Conservation (phyloP, 176 grass and related monocot species). For the Oryza glumipatula region DNA sequence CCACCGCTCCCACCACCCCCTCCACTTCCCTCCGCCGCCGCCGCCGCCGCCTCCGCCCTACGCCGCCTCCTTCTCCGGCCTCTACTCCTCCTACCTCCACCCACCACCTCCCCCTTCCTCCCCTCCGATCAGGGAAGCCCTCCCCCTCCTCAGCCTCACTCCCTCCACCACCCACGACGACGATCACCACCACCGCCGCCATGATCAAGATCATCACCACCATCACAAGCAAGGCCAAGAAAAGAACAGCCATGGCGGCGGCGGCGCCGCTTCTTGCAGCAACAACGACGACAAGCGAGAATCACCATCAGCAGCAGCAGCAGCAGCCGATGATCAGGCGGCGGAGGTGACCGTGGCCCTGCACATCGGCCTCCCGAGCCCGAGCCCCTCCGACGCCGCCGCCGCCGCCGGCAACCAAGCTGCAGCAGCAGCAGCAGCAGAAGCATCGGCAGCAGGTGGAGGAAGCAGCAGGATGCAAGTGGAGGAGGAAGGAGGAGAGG, state of each 20-base stretch:
- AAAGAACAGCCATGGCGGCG: background rate
- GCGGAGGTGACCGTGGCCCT: conserved; percentile 67
- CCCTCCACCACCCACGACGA: conserved; percentile 17
- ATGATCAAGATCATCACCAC: conserved; percentile 28
- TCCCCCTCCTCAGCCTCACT: conserved; percentile 70
- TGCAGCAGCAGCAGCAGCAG: background rate
- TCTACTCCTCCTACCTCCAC: conserved; percentile 43
- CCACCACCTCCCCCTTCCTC: conserved; percentile 47
- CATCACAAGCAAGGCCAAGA: background rate
- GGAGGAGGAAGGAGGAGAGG: background rate
- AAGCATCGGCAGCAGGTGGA: background rate
- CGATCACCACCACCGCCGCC: background rate
- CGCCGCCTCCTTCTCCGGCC: conserved; percentile 14
- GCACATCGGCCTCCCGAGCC: conserved; percentile 79
- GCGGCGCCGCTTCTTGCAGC: background rate
- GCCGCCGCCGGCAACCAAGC: background rate
- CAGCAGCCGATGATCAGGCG: conserved; percentile 5
- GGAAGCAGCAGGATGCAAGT: background rate
- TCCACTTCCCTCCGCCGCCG: conserved; percentile 21
- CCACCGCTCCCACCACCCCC: conserved; percentile 32
- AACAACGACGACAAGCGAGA: background rate
- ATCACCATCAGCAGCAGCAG: no score
- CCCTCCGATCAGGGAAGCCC: conserved; percentile 72
- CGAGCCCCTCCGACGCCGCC: conserved; percentile 28
- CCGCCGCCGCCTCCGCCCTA: background rate